A percentile compares a stretch with the other conserved stretches of the same genome.
Conservation (phyloP, 441 rosid species). For the Daphne laureola region DNA sequence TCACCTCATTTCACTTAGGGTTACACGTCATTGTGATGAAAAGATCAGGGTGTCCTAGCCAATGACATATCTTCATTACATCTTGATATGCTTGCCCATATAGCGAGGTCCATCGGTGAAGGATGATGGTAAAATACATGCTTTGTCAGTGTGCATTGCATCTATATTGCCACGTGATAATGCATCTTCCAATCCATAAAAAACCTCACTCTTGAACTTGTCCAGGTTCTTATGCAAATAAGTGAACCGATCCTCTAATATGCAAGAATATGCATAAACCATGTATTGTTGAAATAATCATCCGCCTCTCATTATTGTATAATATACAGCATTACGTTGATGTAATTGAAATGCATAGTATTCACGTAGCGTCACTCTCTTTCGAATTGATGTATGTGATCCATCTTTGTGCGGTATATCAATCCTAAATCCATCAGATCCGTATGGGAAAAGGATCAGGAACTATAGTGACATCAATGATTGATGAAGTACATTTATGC, state of each 20-base stretch:
- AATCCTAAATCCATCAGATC: not conserved
- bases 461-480: not conserved
- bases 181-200: not conserved
- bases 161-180: not conserved
- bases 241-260: constrained; percentile 1
- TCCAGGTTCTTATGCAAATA: no score
- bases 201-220: not conserved
- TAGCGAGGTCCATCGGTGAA: not conserved
- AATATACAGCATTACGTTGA: accelerated
- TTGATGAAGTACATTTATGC: not conserved
- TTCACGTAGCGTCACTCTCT: not conserved
- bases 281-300: constrained; percentile 7
- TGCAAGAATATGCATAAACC: not conserved
- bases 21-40: not conserved
- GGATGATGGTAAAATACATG: not conserved
- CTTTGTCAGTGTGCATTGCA: not conserved
- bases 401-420: not conserved
- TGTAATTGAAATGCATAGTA: not conserved
- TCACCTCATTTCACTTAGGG: not conserved
- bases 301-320: not conserved
- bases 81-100: not conserved
- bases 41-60: not conserved
- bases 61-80: not conserved
- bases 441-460: not conserved
- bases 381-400: not conserved